Percentiles rank a stretch among this genome's conserved stretches.
Evolutionary conservation across 192 early-diverging fungal species (phyloP).

Genomic region (Coemansia guatemalensis): DNA sequence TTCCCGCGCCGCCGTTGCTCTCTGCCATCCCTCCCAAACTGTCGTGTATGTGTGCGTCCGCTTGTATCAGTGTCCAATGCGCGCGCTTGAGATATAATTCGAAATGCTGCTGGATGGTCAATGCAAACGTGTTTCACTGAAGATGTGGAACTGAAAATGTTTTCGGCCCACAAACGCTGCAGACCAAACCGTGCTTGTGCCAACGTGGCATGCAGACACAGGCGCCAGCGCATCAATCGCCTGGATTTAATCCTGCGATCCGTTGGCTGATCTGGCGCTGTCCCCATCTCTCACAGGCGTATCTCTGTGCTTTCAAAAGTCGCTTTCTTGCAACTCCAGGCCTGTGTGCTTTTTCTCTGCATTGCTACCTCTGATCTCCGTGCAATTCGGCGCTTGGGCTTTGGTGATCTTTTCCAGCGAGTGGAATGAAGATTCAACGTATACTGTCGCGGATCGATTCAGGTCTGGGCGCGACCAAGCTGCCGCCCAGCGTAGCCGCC

Average conservation of each 20-base stretch:
- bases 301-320: background rate
- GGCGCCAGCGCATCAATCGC: background rate
- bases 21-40: background rate
- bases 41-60: background rate
- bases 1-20: background rate
- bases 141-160: background rate
- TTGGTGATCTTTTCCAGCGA: background rate
- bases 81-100: background rate
- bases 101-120: background rate
- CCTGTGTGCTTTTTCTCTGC: background rate
- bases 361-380: background rate
- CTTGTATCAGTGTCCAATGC: background rate
- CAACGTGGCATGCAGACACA: background rate
- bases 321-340: background rate
- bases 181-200: background rate
- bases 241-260: background rate
- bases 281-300: too few species aligned
- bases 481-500: conserved; percentile 38
- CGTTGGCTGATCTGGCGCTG: background rate
- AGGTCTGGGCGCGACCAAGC: conserved; percentile 34
- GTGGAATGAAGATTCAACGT: conserved; percentile 43
- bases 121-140: background rate
- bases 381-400: background rate
- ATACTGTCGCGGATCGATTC: conserved; percentile 41
- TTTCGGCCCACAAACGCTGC: background rate